phyloP scores from a whole-genome alignment of 208 protist genomes.

The Trypanosoma boissoni region DNA sequence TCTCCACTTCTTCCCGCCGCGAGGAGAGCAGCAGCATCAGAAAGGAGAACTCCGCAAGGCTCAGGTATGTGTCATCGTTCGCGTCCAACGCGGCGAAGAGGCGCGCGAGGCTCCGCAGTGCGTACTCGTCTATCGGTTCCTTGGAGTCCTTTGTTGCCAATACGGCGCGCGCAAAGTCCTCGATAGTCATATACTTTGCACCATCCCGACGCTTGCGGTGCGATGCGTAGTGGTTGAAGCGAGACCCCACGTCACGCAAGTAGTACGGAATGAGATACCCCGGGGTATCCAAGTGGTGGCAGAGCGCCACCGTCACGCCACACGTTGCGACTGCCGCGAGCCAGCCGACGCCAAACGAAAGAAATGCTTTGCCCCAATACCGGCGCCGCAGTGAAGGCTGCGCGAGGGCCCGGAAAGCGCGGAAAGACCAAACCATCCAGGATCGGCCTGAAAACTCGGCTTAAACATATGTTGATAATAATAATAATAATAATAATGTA shows the following conservation, averaged over 20 bases:
- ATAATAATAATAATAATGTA: conserved; percentile 9
- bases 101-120: conserved; percentile 32
- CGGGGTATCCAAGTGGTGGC: conserved; percentile 71
- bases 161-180: conserved; percentile 84
- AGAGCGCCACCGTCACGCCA: conserved; percentile 33
- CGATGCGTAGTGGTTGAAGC: conserved; percentile 87
- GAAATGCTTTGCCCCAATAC: neutral
- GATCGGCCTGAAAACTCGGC: too few relatives aligned
- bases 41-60: conserved; percentile 79
- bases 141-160: conserved; percentile 45
- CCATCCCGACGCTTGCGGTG: conserved; percentile 52
- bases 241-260: conserved; percentile 68
- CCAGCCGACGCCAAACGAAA: conserved; percentile 13
- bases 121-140: conserved; percentile 16
- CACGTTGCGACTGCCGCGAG: conserved; percentile 10
- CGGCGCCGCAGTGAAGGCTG: neutral
- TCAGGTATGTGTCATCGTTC: conserved; percentile 77
- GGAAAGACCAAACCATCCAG: conserved; percentile 24
- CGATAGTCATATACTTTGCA: conserved; percentile 73
- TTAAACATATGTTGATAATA: too few relatives aligned
- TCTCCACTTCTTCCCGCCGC: conserved; percentile 40
- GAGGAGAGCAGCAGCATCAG: conserved; percentile 79
- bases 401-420: conserved; percentile 21
- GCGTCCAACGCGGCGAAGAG: conserved; percentile 74
- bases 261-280: conserved; percentile 89